Conservation (phyloP, 163 green algal genomes). For the Coccomyxa subellipsoidea region DNA sequence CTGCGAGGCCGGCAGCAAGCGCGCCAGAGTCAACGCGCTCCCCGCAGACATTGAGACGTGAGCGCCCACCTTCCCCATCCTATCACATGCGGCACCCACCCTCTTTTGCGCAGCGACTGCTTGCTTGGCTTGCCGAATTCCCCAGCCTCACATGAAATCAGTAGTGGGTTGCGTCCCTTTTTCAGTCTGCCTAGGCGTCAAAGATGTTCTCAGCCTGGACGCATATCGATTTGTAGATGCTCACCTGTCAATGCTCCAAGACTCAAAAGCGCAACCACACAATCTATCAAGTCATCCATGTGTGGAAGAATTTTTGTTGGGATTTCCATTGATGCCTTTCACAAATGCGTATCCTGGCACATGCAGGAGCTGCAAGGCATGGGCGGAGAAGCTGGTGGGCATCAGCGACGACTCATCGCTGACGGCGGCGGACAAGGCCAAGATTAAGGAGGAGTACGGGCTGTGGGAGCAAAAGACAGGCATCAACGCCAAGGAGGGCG, state of each 20-base stretch:
- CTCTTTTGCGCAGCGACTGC: no score
- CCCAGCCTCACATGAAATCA: no score
- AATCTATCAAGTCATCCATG: no score
- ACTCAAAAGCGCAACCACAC: no score
- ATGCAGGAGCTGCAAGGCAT: background rate
- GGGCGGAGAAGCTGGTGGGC: background rate
- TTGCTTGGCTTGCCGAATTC: no score
- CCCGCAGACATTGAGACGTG: slow-evolving; percentile 32
- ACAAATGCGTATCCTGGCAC: background rate
- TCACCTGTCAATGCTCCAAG: no score
- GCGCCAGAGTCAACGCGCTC: slow-evolving; percentile 21
- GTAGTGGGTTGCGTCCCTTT: no score
- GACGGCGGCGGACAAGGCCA: background rate
- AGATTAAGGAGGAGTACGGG: background rate
- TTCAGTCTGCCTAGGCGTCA: no score
- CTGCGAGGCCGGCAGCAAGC: background rate
- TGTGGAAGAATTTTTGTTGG: background rate
- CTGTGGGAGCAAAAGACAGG: background rate
- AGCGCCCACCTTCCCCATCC: no score
- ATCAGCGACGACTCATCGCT: background rate
- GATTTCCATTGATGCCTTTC: background rate
- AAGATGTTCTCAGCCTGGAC: no score
- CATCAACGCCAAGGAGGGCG: slow-evolving; percentile 4
- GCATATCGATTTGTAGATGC: no score
- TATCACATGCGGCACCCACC: no score